A percentile compares a stretch with the other conserved stretches of the same genome.
phyloP scores from a whole-genome alignment of 768 basidiomycete genomes.

The Erythrobasidium yunnanense region DNA sequence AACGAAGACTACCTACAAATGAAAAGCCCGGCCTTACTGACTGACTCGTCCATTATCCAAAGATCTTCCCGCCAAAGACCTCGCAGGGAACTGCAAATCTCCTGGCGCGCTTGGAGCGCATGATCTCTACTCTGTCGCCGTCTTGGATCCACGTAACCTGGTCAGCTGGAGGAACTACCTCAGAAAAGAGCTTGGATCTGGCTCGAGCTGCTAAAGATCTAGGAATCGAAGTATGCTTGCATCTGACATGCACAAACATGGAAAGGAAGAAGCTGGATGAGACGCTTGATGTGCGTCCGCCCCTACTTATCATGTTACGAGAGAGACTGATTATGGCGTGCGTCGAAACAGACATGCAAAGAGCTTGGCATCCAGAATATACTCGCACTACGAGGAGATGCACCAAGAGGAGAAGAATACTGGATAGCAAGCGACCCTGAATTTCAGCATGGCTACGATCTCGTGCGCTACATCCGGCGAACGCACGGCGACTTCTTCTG shows the following conservation, averaged over 20 bases:
- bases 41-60: background rate
- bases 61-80: slow-evolving; percentile 89
- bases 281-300: slow-evolving; percentile 61
- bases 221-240: slow-evolving; percentile 96
- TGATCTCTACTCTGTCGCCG: slow-evolving; percentile 59
- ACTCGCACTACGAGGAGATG: slow-evolving; percentile 86
- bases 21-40: background rate
- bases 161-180: slow-evolving; percentile 93
- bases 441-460: slow-evolving; percentile 73
- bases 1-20: background rate
- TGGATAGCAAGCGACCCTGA: slow-evolving; percentile 76
- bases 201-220: slow-evolving; percentile 60
- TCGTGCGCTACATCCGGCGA: slow-evolving; percentile 79
- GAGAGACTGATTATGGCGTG: too few relatives aligned
- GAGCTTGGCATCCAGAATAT: slow-evolving; percentile 73
- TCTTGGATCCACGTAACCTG: slow-evolving; percentile 86
- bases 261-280: slow-evolving; percentile 88
- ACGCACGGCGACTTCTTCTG: slow-evolving; percentile 78
- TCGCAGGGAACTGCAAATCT: slow-evolving; percentile 81
- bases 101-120: slow-evolving; percentile 69
- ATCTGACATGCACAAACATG: slow-evolving; percentile 98
- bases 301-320: slow-evolving; percentile 11
- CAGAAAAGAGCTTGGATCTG: slow-evolving; percentile 73
- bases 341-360: slow-evolving; percentile 70
- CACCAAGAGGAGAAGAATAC: slow-evolving; percentile 84